Base-by-base conservation (phyloP, 2,329 filamentous ascomycete genomes). In the Mollisia scopiformis region DNA sequence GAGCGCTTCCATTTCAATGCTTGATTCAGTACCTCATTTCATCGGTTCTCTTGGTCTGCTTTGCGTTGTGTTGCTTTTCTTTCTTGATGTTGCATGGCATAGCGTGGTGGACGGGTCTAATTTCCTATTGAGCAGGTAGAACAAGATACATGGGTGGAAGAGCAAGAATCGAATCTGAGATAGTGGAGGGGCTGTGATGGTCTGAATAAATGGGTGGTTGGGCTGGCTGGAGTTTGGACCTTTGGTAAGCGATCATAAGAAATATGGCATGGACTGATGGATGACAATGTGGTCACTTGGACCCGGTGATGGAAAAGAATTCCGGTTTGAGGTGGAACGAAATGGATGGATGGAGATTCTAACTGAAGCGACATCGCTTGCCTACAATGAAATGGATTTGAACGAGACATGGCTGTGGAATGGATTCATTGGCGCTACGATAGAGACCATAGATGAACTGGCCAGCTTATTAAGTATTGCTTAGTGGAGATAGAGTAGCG, bases 1-100 rank as follows among this genome's bases (percentile, higher is more conserved):
- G 87, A 89, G 23, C 87, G 91, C 66, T 98, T 98, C 79, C 89
- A 91, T 69, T 98, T 97, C 73, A 69, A 68, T 62, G 68, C 71
- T 46, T 75, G 66, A 67, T 49, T n/a, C 54, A 14, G 23, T 8
- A 21, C n/a, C 28, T 4, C 28, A 52, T 49, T 54, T n/a, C 19
- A 43, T 55, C 49, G 33, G n/a, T 52, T 46, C 11, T 8, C 6
- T 23, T 30, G 11, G 25, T 23, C 21, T 21, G n/a, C 39, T 43
- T 57, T 47, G 39, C 35, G 33, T 31, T n/a, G n/a, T n/a, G n/a
- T 55, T 52, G 27, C n/a, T 37, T 52, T 57, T 55, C 27, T 30
- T 21, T 57, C 56, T 55, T 52, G 35, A 50, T 58, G 52, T 62
- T 66, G 51, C 62, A 65, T 57, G 58, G 66, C 66, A 68, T 65